A percentile compares a stretch with the other conserved stretches of the same genome.
Evolutionary conservation across 768 basidiomycete species (phyloP).

Genomic region (Lactarius hengduanensis): DNA sequence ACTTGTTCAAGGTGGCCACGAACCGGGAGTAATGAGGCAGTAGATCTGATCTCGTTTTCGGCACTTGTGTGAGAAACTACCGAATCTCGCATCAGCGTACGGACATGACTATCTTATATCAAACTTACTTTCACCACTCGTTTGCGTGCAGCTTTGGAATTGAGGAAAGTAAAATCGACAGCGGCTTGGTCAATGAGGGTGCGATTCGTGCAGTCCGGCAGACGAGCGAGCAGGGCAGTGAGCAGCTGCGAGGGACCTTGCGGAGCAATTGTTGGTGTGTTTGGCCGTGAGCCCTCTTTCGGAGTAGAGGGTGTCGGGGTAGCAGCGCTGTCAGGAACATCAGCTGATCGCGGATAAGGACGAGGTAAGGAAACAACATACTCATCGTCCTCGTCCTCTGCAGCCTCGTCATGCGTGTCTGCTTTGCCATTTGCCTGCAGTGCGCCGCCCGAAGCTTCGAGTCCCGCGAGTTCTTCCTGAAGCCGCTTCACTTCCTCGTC

Average conservation of each 20-base stretch:
- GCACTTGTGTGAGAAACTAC: constrained; percentile 79
- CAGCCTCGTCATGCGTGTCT: constrained; percentile 26
- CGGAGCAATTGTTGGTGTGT: constrained; percentile 66
- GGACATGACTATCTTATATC: no score
- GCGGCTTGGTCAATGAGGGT: constrained; percentile 89
- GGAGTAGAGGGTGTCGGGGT: constrained; percentile 73
- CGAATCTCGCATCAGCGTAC: not conserved
- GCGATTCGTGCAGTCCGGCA: constrained; percentile 93
- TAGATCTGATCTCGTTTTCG: constrained; percentile 85
- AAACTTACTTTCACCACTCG: constrained; percentile 73
- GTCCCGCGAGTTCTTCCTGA: constrained; percentile 72
- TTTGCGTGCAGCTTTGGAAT: constrained; percentile 95
- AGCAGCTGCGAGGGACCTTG: constrained; percentile 93
- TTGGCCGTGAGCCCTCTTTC: constrained; percentile 51
- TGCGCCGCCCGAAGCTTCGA: constrained; percentile 41
- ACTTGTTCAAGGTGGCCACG: constrained; percentile 82
- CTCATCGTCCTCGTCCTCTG: constrained; percentile 33
- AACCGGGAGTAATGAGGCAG: constrained; percentile 91
- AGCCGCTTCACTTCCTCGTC: constrained; percentile 73
- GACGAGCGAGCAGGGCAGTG: constrained; percentile 82
- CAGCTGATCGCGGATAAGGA: not conserved
- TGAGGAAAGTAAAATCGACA: constrained; percentile 93
- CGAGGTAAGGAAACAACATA: constrained; percentile 30
- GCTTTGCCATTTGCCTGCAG: constrained; percentile 22
- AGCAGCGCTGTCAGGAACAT: constrained; percentile 35